Evolutionary conservation across 805 yeast genomes (phyloP), one percentile per base, ranked within the genome.

Genomic region (Sporopachydermia quercuum): DNA sequence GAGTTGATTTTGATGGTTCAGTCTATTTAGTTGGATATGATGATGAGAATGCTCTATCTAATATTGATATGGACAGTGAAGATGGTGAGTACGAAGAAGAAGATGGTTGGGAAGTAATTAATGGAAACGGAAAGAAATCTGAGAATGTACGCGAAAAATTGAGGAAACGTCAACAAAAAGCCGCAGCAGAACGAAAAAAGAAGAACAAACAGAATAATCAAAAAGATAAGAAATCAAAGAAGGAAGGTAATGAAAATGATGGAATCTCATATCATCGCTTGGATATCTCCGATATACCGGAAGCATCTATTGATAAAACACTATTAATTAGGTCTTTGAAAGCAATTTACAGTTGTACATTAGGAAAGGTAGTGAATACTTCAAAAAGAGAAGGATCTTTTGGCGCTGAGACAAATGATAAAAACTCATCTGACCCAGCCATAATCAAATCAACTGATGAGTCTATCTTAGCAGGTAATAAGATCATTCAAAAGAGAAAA

Each of bases 1-100:
- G 73, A 15, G 73, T 79, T 2, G 68, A 70, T 39, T 61, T 70
- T 30, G 74, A 71, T 42, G 84, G 83, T 11, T 54, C 61, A 1
- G 78, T 79, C 6, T 71, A 58, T 52, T 53, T 74, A 16, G 55
- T 71, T 4, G 78, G 73, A 44, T 62, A 63, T 30, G 61, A 63
- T 19, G 61, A 59, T 6, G 38, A 36, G 11, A 36, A 36, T 50
- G 45, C 45, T 36, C 30, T 40, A n/a, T 40, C 50, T 17, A 50
- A 57, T 23, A 50, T 46, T 27, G 61, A 58, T n/a, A 54, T 42
- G 5, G 54, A 48, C 2, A 54, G 49, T 4, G 62, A 56, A 2
- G 52, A 46, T 5, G 50, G 49, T 19, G 58, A 49, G 8, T 51
- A 52, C 15, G 54, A 49, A 4, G 58, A 58, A 5, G 56, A 48